These are phyloP conservation scores for Cercospora sojina DNA, from an alignment of 2,329 filamentous ascomycete genomes.

Conservation along the genomic window DNA sequence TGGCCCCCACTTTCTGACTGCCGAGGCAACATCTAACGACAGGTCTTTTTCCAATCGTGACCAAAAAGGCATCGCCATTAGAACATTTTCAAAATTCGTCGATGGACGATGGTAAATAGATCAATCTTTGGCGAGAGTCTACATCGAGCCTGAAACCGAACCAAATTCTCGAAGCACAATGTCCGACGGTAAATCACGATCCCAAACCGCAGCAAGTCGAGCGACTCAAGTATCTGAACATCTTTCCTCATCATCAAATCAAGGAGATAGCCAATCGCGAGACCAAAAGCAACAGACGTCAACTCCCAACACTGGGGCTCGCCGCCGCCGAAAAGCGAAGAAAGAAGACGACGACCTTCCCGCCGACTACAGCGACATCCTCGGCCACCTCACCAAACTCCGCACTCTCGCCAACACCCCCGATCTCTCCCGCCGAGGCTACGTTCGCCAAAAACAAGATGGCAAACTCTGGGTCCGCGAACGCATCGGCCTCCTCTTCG, in stretches of 20 bases:
- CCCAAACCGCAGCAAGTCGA: conserved; percentile 28
- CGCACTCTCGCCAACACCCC: conserved; percentile 56
- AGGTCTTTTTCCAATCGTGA: no score
- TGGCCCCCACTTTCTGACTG: no score
- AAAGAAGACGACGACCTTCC: conserved; percentile 49
- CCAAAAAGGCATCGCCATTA: no score
- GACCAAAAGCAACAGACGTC: conserved; percentile 41
- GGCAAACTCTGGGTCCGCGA: conserved; percentile 67
- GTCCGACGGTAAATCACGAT: conserved; percentile 6
- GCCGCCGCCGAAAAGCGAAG: conserved; percentile 38
- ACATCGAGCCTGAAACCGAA: background rate
- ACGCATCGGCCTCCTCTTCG: conserved; percentile 58
- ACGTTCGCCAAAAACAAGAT: conserved; percentile 61
- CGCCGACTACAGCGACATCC: conserved; percentile 62
- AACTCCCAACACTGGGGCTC: conserved; percentile 28
- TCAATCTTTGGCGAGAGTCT: no score
- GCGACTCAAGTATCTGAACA: conserved; percentile 35
- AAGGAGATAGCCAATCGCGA: background rate
- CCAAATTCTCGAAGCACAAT: background rate
- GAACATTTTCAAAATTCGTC: no score
- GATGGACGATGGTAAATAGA: no score
- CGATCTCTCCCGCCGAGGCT: conserved; percentile 55
- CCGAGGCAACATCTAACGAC: no score
- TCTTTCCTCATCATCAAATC: conserved; percentile 14
- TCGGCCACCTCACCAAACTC: conserved; percentile 56